Conservation (phyloP, 305 asterid genomes). For the Striga hermonthica region DNA sequence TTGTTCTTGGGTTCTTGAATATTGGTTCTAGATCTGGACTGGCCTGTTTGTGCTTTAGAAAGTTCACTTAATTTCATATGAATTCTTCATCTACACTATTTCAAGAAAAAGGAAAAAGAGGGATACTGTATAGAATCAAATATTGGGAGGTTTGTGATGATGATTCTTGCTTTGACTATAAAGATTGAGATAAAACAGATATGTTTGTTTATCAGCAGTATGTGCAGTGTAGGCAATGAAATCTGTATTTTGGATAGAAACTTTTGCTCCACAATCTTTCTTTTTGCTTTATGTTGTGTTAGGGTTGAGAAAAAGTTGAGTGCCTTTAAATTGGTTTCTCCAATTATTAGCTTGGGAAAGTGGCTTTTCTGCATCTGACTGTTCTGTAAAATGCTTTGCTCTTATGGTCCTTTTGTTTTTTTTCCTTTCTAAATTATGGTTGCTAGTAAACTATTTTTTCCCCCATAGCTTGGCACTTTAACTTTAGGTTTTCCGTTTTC, state of each 20-base stretch:
- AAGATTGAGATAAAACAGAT: neutral
- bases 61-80: too few relatives aligned
- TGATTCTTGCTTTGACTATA: neutral
- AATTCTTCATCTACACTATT: too few relatives aligned
- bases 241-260: neutral
- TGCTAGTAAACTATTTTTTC: neutral
- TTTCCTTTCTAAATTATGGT: neutral
- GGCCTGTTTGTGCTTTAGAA: too few relatives aligned
- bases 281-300: neutral
- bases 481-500: neutral
- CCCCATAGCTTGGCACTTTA: neutral
- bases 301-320: slow-evolving; percentile 31
- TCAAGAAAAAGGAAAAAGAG: too few relatives aligned
- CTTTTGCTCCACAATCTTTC: neutral
- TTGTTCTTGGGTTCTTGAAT: too few relatives aligned
- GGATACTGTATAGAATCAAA: neutral
- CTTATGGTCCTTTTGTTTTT: too few relatives aligned
- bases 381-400: too few relatives aligned
- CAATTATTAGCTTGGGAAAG: neutral
- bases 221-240: neutral
- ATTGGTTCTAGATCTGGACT: too few relatives aligned
- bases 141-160: neutral
- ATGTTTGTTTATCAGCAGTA: too few relatives aligned
- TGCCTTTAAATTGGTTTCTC: slow-evolving; percentile 32
- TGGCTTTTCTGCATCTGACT: too few relatives aligned